Conservation (phyloP, 768 basidiomycete genomes). For the Coprinopsis strossmayeri region DNA sequence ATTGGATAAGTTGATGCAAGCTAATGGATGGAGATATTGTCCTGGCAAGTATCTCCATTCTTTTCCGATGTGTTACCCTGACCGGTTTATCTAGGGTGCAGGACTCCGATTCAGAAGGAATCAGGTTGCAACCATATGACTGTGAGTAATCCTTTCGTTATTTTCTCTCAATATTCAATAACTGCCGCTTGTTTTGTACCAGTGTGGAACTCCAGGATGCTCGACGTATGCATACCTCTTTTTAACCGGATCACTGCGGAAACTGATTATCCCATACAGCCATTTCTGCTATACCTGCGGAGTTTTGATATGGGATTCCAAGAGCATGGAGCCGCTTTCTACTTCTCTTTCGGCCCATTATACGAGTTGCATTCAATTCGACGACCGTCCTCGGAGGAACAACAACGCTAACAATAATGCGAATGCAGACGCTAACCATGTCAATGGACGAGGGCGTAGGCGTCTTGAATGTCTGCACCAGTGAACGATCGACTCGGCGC, state of each 20-base stretch:
- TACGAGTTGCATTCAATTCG: neutral
- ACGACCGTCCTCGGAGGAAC: too few species aligned
- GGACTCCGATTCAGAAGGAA: slow-evolving; percentile 7
- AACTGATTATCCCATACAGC: neutral
- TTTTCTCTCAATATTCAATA: too few species aligned
- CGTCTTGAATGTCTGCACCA: too few species aligned
- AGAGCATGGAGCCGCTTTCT: neutral
- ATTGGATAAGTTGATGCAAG: slow-evolving; percentile 7
- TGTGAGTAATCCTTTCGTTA: neutral
- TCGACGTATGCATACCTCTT: slow-evolving; percentile 4
- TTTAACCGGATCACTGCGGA: neutral
- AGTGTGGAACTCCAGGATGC: slow-evolving; percentile 2
- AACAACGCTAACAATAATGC: too few species aligned
- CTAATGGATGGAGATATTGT: slow-evolving; percentile 9
- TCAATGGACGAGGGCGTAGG: too few species aligned
- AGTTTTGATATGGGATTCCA: neutral
- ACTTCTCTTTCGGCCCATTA: neutral
- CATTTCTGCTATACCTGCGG: slow-evolving; percentile 5
- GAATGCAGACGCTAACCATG: too few species aligned
- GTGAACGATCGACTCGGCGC: too few species aligned
- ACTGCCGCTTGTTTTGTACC: neutral
- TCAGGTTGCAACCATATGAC: slow-evolving; percentile 12
- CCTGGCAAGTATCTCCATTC: slow-evolving; percentile 1
- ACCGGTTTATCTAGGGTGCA: neutral
- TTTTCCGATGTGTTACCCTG: neutral